phyloP scores from a whole-genome alignment of 306 rosid genomes.

The Adenanthera pavonina region DNA sequence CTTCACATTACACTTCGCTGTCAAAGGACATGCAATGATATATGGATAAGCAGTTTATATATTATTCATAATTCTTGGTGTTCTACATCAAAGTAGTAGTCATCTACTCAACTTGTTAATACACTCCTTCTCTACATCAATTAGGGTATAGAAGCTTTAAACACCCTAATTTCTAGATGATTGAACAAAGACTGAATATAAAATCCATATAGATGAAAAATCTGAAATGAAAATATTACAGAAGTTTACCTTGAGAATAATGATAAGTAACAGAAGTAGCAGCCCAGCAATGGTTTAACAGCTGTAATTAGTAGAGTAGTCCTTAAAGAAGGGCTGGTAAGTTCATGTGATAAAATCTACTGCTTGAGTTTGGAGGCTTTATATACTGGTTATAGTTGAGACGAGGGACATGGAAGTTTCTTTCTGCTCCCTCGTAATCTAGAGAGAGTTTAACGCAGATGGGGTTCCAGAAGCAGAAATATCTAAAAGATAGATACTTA shows the following conservation, averaged over 20 bases:
- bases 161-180: conserved; percentile 22
- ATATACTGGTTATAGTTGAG: conserved; percentile 57
- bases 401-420: conserved; percentile 56
- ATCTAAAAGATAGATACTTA: conserved; percentile 34
- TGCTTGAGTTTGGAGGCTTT: conserved; percentile 53
- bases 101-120: conserved; percentile 6
- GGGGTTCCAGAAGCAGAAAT: conserved; percentile 49
- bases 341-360: conserved; percentile 36
- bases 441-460: conserved; percentile 39
- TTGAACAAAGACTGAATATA: conserved; percentile 26
- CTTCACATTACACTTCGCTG: neutral
- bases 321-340: conserved; percentile 36
- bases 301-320: conserved; percentile 29
- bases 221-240: conserved; percentile 24
- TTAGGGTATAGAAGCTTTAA: conserved; percentile 15
- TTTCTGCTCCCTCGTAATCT: conserved; percentile 50
- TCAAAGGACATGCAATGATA: conserved; percentile 35
- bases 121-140: conserved; percentile 11
- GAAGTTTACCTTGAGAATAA: conserved; percentile 52
- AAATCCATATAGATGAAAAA: conserved; percentile 19
- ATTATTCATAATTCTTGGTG: conserved; percentile 10
- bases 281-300: conserved; percentile 17
- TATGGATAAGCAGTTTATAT: conserved; percentile 2
- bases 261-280: conserved; percentile 32
- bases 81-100: conserved; percentile 29